Base-by-base conservation (phyloP, 768 basidiomycete species). In the Tremella fuciformis region DNA sequence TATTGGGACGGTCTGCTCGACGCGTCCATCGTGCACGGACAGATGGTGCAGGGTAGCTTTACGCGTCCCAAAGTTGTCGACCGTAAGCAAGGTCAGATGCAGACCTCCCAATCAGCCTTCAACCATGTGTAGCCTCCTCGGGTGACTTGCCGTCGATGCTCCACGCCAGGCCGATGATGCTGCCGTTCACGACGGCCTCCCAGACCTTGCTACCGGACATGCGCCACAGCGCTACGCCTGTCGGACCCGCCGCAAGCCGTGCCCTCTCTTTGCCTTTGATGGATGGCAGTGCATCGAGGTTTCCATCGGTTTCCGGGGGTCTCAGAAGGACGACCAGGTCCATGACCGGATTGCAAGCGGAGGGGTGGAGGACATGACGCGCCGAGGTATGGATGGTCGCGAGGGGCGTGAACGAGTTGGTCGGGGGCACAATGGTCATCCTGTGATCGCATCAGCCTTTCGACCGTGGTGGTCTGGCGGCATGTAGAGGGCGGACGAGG, bases 341-440 rank as follows among this genome's bases (percentile, higher is more conserved):
- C 70, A 72, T 72, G 3, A 58, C 54, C 0, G 70, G 67, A 21
- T 72, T 72, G 54, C 70, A 72, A 60, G 70, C 57, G 54, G 39
- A 21, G 8, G 65, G 65, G 34, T 66, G 63, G 34, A 72, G 62
- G 24, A 61, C 39, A 38, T 63, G 58, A 1, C 64, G 50, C 0
- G 38, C 13, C 1, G 53, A 21, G 9, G 67, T 40, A 13, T 57
- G 34, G 38, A 72, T 55, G 37, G 59, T 69, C 6, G 62, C 55
- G 1, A 69, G 60, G 1, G 62, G 64, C 7, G 62, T 63, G 59
- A 73, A 73, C 22, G 63, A 66, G 38, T 54, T 47, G 21, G 57
- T 22, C 8, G 16, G 8, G 16, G 49, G 25, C 11, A 34, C 11
- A 11, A 34, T 4, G 11, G 29, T 34, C 29, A 34, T 34, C 4